Base-by-base conservation (phyloP, 306 rosid genomes). In the Rosa persica region DNA sequence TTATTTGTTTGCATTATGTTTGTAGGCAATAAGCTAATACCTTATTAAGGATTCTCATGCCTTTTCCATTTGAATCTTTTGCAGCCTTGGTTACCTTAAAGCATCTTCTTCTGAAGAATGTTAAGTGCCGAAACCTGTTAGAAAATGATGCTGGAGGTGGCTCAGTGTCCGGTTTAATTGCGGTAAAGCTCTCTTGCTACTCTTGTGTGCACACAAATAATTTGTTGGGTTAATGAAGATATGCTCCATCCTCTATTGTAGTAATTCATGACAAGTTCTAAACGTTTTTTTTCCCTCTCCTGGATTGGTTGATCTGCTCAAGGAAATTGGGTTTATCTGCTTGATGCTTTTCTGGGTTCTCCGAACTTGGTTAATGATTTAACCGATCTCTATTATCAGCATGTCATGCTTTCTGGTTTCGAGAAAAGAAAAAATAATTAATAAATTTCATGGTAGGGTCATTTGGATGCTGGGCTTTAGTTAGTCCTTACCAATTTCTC, bases 101-200 rank as follows among this genome's bases (percentile, higher is more conserved):
- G 88, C 94, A 96, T 87, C 97, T 96, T 77, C 94, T 96, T 88
- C 98, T 77, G 90, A 96, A 91, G 84, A 93, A 91, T 85, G 76
- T 90, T 17, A 96, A 93, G 83, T 91, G 98, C 89, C 92, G 97
- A 82, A 96, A 93, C 89, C 83, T 96, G 61, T 87, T 96, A 87
- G 98, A 96, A 90, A 96, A 91, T 86, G 99, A 93, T 81, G 89
- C 79, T 74, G 97, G 99, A 66, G 99, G 97, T 78, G 98, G 98
- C 81, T 96, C 98, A 5, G 93, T 91, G 77, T 91, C 91, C 2
- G 94, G 98, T 79, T 86, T 85, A 34, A 77, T 91, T 48, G 85
- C 94, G 64, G 99, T 93, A 90, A 57, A 85, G 87, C 69, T 81
- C 61, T 34, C 71, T 64, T 75, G 39, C 80, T 67, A 52, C 54